Evolutionary conservation across 768 basidiomycete genomes (phyloP), one percentile per base, ranked within the genome.

Genomic region (Lenzites betulinus): DNA sequence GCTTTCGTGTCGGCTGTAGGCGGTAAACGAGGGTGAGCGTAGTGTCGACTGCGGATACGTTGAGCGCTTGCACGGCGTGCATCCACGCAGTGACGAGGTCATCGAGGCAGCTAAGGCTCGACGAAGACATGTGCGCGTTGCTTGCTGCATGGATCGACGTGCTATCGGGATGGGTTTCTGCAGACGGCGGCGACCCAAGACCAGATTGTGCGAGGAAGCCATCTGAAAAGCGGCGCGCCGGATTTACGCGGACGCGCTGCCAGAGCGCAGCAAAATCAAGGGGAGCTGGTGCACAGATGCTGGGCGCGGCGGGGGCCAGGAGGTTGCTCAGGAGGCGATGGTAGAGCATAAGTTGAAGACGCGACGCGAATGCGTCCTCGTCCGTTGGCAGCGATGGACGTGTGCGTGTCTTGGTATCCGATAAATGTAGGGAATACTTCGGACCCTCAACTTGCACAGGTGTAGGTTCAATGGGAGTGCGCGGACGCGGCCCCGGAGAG

Each of bases 281-380:
- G 0, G 66, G 51, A 1, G 54, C 47, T 7, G 46, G 16, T 0
- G 46, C 30, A 22, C 53, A 38, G 1, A 38, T n/a, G 20, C 16
- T n/a, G 2, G 54, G 57, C 3, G 35, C 69, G 1, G 70, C 69
- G 3, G 80, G 71, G 1, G 66, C 55, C 20, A 87, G 69, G 13
- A 91, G 73, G 3, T 74, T 73, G 22, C 78, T 76, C 38, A 93
- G 77, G 52, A 93, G 81, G 18, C 83, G 83, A 65, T 83, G 81
- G 68, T 93, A 93, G 38, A 92, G 73, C 88, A 91, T 91, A 5
- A 93, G 79, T 69, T 93, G 92, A 36, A 92, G 73, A 7, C 83
- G 82, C 0, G 90, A 79, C 1, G 84, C 70, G 15, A 81, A 69
- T 0, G 84, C 79, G 62, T 92, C 90, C 41, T 79, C 77, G 15